Conservation (phyloP, 108 stramenopile genomes). For the Cyclotella baltica region DNA sequence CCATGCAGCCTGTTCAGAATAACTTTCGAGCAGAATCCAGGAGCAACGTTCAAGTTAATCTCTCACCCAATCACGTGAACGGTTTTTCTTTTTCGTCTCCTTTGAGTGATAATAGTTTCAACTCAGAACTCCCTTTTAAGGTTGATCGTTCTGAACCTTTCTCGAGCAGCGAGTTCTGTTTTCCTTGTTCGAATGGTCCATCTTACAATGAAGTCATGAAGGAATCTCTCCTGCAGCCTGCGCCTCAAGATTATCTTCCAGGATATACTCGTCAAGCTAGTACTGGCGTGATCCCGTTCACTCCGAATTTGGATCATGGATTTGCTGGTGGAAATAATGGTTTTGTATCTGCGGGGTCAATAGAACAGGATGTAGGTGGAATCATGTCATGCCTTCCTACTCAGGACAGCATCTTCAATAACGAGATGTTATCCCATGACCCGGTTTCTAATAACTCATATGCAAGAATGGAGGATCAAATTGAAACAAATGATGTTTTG, state of each 20-base stretch:
- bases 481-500: background rate
- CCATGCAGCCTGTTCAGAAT: background rate
- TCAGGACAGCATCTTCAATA: background rate
- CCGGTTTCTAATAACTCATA: background rate
- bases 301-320: background rate
- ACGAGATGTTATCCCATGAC: background rate
- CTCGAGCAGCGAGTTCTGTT: background rate
- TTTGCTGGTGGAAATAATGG: background rate
- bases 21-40: background rate
- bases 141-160: background rate
- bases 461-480: background rate
- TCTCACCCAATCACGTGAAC: background rate
- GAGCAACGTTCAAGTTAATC: background rate
- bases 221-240: background rate
- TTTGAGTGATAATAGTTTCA: background rate
- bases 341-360: background rate
- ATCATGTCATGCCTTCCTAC: background rate
- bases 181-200: background rate
- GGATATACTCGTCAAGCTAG: background rate
- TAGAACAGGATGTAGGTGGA: background rate
- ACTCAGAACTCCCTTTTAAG: background rate
- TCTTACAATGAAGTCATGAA: background rate
- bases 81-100: background rate
- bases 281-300: background rate
- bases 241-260: background rate